phyloP scores from a whole-genome alignment of 352 stramenopile genomes.

The Blastocystis sp. region DNA sequence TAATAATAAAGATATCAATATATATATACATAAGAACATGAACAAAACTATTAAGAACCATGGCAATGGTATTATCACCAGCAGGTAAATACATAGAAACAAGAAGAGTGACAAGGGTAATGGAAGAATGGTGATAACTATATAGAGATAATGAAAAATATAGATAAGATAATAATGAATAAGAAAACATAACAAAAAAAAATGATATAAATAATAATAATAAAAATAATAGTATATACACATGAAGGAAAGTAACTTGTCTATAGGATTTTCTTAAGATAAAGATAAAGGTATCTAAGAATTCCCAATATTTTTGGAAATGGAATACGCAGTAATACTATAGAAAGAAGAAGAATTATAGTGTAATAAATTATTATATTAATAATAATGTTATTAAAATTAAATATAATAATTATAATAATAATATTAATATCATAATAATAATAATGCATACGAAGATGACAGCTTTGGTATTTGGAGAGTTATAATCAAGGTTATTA shows the following conservation, averaged over 20 bases:
- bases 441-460: neutral
- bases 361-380: no score
- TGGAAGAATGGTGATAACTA: conserved; percentile 33
- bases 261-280: conserved; percentile 32
- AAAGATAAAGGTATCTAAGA: conserved; percentile 31
- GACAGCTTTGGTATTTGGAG: conserved; percentile 9
- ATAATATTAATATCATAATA: no score
- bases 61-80: conserved; percentile 20
- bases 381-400: no score
- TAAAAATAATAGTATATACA: no score
- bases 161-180: no score
- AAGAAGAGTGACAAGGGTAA: conserved; percentile 12
- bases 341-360: no score
- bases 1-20: no score
- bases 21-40: conserved; percentile 37
- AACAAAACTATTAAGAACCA: conserved; percentile 27
- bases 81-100: conserved; percentile 14
- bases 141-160: no score
- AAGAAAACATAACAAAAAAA: no score
- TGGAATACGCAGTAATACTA: conserved; percentile 29
- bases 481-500: conserved; percentile 11
- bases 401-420: no score
- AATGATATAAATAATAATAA: no score
- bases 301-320: conserved; percentile 35
- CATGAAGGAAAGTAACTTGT: conserved; percentile 35